These are phyloP conservation scores for Fusarium humuli DNA, from an alignment of 2,329 filamentous ascomycete species.

Conservation along the genomic window DNA sequence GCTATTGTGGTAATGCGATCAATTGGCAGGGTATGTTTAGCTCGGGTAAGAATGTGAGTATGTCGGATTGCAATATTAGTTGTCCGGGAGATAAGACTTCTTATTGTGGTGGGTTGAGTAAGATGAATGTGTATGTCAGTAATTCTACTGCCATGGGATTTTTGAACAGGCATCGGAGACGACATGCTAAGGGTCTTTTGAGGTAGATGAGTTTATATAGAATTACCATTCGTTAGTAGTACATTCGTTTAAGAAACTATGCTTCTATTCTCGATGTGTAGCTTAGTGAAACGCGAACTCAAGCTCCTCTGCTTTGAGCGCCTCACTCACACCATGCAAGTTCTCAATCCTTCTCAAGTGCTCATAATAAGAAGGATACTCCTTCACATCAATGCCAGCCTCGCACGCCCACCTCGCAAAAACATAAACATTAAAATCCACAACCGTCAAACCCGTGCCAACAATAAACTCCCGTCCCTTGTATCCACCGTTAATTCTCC, in stretches of 20 bases:
- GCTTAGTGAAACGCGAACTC: background rate
- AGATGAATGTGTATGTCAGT: constrained; percentile 51
- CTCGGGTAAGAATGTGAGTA: constrained; percentile 48
- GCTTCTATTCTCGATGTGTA: accelerated
- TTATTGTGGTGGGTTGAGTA: constrained; percentile 49
- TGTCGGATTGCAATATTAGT: constrained; percentile 48
- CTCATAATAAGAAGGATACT: constrained; percentile 4
- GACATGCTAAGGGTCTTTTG: background rate
- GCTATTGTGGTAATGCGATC: constrained; percentile 53
- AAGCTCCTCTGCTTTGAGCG: background rate
- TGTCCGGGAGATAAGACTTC: constrained; percentile 51
- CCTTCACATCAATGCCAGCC: constrained; percentile 12
- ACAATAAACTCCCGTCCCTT: background rate
- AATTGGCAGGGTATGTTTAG: constrained; percentile 43
- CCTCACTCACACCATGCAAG: constrained; percentile 1
- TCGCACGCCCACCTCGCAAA: constrained; percentile 37
- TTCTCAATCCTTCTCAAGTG: constrained; percentile 8
- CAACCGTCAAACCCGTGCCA: constrained; percentile 23
- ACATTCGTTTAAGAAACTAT: accelerated
- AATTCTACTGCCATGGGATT: constrained; percentile 25
- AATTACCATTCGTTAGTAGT: background rate
- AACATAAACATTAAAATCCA: constrained; percentile 39
- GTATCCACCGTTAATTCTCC: constrained; percentile 8
- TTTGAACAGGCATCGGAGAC: constrained; percentile 21
- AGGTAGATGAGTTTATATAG: background rate